These are phyloP conservation scores for Acorus calamus DNA, from an alignment of 106 monocot species.

Conservation along the genomic window DNA sequence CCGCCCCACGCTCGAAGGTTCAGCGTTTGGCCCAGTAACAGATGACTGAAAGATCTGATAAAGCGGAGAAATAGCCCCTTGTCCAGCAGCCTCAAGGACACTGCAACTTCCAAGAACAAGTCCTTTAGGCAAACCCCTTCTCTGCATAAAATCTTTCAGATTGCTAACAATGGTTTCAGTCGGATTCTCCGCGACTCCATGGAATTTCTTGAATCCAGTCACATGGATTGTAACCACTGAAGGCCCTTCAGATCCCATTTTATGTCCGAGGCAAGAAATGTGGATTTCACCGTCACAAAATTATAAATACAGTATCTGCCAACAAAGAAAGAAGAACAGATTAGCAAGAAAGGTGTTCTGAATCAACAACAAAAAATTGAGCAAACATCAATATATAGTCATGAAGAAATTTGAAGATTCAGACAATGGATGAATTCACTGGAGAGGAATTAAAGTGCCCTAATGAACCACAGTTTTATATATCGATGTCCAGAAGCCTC, in stretches of 20 bases:
- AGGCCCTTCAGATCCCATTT: constrained; percentile 95
- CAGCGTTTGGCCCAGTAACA: constrained; percentile 15
- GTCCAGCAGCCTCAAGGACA: constrained; percentile 84
- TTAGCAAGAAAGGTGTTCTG: too few species aligned
- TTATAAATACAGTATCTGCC: too few species aligned
- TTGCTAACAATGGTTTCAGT: constrained; percentile 82
- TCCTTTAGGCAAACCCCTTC: constrained; percentile 62
- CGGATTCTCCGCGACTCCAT: constrained; percentile 89
- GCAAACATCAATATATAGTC: too few species aligned
- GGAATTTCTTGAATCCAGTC: constrained; percentile 94
- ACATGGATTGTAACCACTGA: constrained; percentile 66
- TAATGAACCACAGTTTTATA: too few species aligned
- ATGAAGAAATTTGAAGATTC: too few species aligned
- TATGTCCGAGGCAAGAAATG: background rate
- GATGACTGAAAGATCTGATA: constrained; percentile 54
- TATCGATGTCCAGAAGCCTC: too few species aligned
- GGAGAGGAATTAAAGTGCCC: too few species aligned
- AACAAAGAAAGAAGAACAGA: too few species aligned
- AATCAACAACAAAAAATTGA: too few species aligned
- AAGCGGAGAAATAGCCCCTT: constrained; percentile 54
- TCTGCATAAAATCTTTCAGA: constrained; percentile 58
- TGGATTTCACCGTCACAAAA: too few species aligned
- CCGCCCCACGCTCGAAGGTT: constrained; percentile 11
- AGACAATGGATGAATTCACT: too few species aligned
- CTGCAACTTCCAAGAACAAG: constrained; percentile 67